Base-by-base conservation (phyloP, 2,329 filamentous ascomycete species). In the Stachybotrys echinatus region DNA sequence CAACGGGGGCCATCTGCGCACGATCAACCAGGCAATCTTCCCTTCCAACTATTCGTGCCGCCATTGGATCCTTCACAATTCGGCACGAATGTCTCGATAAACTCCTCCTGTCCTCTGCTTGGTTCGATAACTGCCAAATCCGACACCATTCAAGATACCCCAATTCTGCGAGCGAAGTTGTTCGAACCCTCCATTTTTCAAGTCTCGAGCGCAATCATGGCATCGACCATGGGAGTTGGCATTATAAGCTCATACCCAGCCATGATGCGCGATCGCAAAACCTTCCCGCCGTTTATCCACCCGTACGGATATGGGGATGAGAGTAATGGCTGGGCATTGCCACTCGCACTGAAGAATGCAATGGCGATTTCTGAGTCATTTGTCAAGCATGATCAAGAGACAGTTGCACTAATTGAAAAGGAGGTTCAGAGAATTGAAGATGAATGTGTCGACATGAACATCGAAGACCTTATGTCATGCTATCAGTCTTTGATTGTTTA, bases 261-360 rank as follows among this genome's bases (percentile, higher is more conserved):
- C 10, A 45, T 50, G 38, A 49, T 45, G 39, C 12, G 22, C 20
- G 42, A 44, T 17, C 20, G 31, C 12, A 37, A 47, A 20, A 47
- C 45, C 12, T 19, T 47, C 17, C 45, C 45, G 6, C 22, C 45
- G 6, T 49, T 49, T 38, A 49, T 49, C 14, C 48, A 49, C 40
- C 48, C 48, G 8, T 34, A 17, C 14, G 44, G 40, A 22, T 49
- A 45, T 21, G 48, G 42, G 6, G 31, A 23, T 14, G 21, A 37
- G 27, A 22, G 18, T 10, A 37, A 44, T 49, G 19, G 22, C 23
- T 44, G 48, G 47, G 23, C 37, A 12, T 37, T 49, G 17, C 48
- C 48, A 17, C 10, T 5, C 14, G 27, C 40, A 12, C 48, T 49
- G 12, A 23, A 34, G 23, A 20, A 22, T n/a, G 45, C 45, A 38